Base-by-base conservation (phyloP, 1,139 yeast genomes). In the Magnusiomyces magnusii region DNA sequence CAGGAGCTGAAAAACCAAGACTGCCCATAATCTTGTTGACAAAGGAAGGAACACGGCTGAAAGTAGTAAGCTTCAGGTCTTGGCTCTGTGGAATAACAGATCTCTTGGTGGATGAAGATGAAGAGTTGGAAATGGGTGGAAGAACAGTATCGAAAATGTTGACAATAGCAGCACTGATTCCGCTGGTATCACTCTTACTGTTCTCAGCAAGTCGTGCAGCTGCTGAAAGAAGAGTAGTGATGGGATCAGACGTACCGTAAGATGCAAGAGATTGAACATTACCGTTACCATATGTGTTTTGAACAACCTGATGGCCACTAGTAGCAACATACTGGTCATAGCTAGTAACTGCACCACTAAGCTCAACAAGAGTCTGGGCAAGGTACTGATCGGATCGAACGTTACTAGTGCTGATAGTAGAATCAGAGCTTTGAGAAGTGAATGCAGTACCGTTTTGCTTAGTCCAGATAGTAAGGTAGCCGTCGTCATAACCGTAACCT, bases 401-500 rank as follows among this genome's bases (percentile, higher is more conserved):
- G 36, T 47, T 54, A n/a, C 27, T 34, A 2, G 58, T 41, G 24
- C 19, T 27, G 31, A 51, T 50, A 19, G 53, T 25, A 21, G 51
- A 42, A 9, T 52, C 56, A 39, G 36, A n/a, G 21, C 13, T 23
- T 24, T 19, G 50, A 19, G 51, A 27, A 7, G 58, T 51, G 53
- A 15, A 39, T 13, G 52, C 55, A 39, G 62, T 54, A 9, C 56
- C 47, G 42, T 60, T 60, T 54, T 60, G 62, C 24, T 57, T 55
- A 10, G 62, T 60, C 62, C 62, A 60, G 3, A 60, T 51, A 23
- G 52, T 57, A 7, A 34, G 10, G 15, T 47, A 41, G 31, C 47
- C 52, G 34, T 57, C 59, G 3, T 57, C 60, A 25, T 54, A 60
- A 25, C 53, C 54, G 41, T 54, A 60, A 13, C 60, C 62, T 7